Evolutionary conservation across 2,329 filamentous ascomycete genomes (phyloP).

Genomic region (Chalaropsis ovoidea): DNA sequence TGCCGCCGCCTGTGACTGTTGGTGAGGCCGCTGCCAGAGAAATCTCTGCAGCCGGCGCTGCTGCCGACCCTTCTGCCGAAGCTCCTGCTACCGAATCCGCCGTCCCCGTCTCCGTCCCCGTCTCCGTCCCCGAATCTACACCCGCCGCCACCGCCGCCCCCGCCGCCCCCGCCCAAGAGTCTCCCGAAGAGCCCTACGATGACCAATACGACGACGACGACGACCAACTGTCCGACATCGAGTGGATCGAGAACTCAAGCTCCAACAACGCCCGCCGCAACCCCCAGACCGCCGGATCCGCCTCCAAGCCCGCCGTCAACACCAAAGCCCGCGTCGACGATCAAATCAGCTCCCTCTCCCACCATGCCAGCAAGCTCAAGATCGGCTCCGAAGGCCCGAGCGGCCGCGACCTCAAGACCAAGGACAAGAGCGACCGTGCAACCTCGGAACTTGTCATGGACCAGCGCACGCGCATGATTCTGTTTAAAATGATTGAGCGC

Average conservation of each 20-base stretch:
- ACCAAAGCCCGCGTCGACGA: slow-evolving; percentile 73
- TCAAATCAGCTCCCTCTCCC: slow-evolving; percentile 72
- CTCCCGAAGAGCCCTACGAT: slow-evolving; percentile 36
- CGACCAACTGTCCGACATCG: slow-evolving; percentile 34
- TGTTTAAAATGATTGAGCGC: slow-evolving; percentile 91
- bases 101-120: background rate
- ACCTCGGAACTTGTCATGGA: slow-evolving; percentile 93
- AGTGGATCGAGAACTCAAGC: slow-evolving; percentile 26
- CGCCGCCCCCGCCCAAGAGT: slow-evolving; percentile 19
- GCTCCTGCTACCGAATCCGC: background rate
- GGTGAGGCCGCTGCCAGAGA: slow-evolving; percentile 17
- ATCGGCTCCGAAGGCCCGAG: slow-evolving; percentile 30
- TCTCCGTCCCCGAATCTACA: background rate
- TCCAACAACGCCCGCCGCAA: slow-evolving; percentile 20
- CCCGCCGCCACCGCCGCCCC: slow-evolving; percentile 15
- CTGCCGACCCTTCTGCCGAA: slow-evolving; percentile 27
- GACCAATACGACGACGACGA: slow-evolving; percentile 57
- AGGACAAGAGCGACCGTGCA: slow-evolving; percentile 85
- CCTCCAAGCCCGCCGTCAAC: slow-evolving; percentile 60
- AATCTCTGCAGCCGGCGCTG: slow-evolving; percentile 28
- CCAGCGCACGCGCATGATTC: slow-evolving; percentile 85
- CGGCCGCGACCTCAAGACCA: slow-evolving; percentile 44
- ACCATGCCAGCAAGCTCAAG: slow-evolving; percentile 74
- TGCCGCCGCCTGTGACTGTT: background rate
- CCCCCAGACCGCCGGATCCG: slow-evolving; percentile 22